Conservation (phyloP, 2,329 filamentous ascomycete genomes). For the Cytospora schulzeri region DNA sequence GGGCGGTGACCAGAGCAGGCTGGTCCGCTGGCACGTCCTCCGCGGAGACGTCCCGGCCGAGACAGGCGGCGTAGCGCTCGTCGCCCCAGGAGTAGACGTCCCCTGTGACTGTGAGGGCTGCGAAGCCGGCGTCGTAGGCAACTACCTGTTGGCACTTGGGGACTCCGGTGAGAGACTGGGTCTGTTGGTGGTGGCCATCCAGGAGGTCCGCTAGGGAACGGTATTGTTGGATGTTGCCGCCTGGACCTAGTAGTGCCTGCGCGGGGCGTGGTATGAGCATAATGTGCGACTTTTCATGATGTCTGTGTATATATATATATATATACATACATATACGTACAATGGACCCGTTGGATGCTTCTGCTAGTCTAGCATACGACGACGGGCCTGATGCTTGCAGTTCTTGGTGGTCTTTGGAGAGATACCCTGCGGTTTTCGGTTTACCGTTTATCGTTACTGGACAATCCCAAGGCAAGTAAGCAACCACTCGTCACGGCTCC, state of each 20-base stretch:
- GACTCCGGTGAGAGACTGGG: conserved; percentile 32
- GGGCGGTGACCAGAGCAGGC: conserved; percentile 50
- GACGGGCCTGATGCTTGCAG: conserved; percentile 7
- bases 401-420: conserved; percentile 25
- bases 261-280: not conserved
- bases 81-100: conserved; percentile 59
- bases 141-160: conserved; percentile 43
- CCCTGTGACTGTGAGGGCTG: conserved; percentile 47
- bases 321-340: conserved; percentile 32
- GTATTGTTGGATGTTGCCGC: conserved; percentile 36
- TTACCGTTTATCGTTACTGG: conserved; percentile 1
- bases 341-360: conserved; percentile 36
- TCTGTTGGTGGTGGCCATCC: conserved; percentile 5
- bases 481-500: not conserved
- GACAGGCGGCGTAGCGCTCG: conserved; percentile 56
- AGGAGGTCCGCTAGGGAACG: conserved; percentile 25
- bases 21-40: conserved; percentile 47
- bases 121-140: conserved; percentile 53
- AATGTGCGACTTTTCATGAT: no score
- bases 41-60: conserved; percentile 53
- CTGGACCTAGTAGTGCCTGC: conserved; percentile 14
- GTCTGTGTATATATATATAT: not conserved
- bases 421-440: conserved; percentile 27
- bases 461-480: not conserved
- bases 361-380: conserved; percentile 28